Percentiles rank a stretch among this genome's conserved stretches.
phyloP scores from a whole-genome alignment of 805 yeast species.

The Candida rishiriensis region DNA sequence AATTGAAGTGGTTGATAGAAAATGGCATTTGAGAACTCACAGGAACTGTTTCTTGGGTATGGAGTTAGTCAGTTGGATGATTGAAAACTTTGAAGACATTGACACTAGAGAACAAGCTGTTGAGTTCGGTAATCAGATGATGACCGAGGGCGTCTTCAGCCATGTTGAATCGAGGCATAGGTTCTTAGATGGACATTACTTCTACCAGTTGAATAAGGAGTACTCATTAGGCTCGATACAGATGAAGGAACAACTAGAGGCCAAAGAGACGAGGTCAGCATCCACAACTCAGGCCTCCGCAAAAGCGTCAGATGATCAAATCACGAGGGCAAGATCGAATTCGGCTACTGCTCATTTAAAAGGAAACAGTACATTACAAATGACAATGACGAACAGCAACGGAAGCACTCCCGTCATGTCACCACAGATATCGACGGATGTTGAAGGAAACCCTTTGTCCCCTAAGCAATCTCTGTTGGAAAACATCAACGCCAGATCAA shows the following conservation, averaged over 20 bases:
- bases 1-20: conserved; percentile 65
- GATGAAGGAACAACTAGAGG: conserved; percentile 6
- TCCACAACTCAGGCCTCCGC: conserved; percentile 11
- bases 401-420: conserved; percentile 7
- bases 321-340: background rate
- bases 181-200: conserved; percentile 89
- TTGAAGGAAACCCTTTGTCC: conserved; percentile 3
- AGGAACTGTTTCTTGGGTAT: conserved; percentile 77
- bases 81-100: conserved; percentile 74
- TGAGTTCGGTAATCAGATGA: conserved; percentile 69
- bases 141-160: conserved; percentile 65
- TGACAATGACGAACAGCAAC: background rate
- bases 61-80: conserved; percentile 82
- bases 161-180: conserved; percentile 84
- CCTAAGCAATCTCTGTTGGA: conserved; percentile 1
- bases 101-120: conserved; percentile 81
- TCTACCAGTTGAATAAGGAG: conserved; percentile 65
- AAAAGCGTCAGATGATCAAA: conserved; percentile 4
- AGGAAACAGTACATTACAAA: background rate
- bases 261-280: conserved; percentile 5
- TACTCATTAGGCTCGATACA: conserved; percentile 34
- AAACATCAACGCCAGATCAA: background rate
- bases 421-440: conserved; percentile 9
- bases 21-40: conserved; percentile 87
- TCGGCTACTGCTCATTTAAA: background rate